phyloP scores from a whole-genome alignment of 2,329 filamentous ascomycete species.

The Aspergillus unguis region DNA sequence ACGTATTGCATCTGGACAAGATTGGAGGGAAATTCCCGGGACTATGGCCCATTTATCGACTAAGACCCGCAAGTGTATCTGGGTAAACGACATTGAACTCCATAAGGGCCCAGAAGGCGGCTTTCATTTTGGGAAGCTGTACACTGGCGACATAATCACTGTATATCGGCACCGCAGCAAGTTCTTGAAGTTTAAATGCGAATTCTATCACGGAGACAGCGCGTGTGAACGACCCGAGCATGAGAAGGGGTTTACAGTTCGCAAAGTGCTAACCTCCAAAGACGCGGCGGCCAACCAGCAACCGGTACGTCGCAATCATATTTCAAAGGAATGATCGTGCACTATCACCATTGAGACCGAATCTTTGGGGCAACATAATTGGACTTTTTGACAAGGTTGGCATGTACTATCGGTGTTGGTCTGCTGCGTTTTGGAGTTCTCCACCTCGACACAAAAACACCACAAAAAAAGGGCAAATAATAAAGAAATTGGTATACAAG shows the following conservation, averaged over 20 bases:
- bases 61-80: constrained; percentile 71
- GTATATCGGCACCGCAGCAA: constrained; percentile 57
- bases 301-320: constrained; percentile 20
- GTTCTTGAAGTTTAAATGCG: constrained; percentile 44
- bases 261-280: constrained; percentile 35
- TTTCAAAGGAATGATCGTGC: constrained; percentile 12
- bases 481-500: not conserved
- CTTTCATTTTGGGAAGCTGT: constrained; percentile 62
- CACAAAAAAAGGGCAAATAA: not conserved
- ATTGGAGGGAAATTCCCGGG: constrained; percentile 53
- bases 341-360: not conserved
- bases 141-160: constrained; percentile 72
- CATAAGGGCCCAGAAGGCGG: constrained; percentile 53
- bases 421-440: constrained; percentile 7
- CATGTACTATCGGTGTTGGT: constrained; percentile 3
- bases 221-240: constrained; percentile 38
- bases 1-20: constrained; percentile 54
- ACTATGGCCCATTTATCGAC: constrained; percentile 73
- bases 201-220: constrained; percentile 48
- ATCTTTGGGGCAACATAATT: not conserved
- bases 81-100: constrained; percentile 69
- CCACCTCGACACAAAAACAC: not conserved
- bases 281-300: constrained; percentile 25
- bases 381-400: not conserved
- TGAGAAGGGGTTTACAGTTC: constrained; percentile 41